Evolutionary conservation across 192 early-diverging fungal genomes (phyloP), one percentile per base, ranked within the genome.

Genomic region (Entophlyctis luteolus): DNA sequence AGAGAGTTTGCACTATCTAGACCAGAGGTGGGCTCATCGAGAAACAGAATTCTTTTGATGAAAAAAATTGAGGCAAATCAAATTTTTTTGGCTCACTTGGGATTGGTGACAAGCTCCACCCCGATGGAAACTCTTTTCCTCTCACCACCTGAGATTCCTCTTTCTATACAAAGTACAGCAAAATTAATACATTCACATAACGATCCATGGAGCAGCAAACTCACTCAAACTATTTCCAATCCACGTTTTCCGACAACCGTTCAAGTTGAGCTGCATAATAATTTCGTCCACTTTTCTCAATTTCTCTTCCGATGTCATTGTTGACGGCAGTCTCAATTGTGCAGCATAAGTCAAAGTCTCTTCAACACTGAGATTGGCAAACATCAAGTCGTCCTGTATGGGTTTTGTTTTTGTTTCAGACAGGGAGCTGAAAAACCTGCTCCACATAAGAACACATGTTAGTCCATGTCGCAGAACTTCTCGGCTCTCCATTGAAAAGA

Each of bases 311-410:
- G 42, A 45, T 0, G 75, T 56, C 55, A 81, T 74, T n/a, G 65
- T 55, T 50, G 74, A 72, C 18, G 82, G 76, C 58, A 90, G 79
- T 2, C 84, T 76, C 52, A 92, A 77, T 48, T 81, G 73, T 28
- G 90, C 87, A 10, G 89, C 86, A 56, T 89, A 89, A 4, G 70
- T 56, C 31, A 92, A 66, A 0, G 84, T 90, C 69, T 92, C 90
- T 16, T 81, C 70, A 16, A 90, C 88, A 42, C 84, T 87, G 33
- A 84, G 72, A 48, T 78, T 62, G n/a, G 49, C 37, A 36, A 46
- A 74, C 55, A 76, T 56, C 1, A 76, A 31, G 48, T 76, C 74
- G 35, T 72, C 57, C 58, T 59, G 36, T 18, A 25, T 46, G 31
- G 1, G 55, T 16, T 42, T 12, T 42, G 8, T 42, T 42, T 8